phyloP scores from a whole-genome alignment of 768 basidiomycete genomes.

The Tephrocybe sp. region DNA sequence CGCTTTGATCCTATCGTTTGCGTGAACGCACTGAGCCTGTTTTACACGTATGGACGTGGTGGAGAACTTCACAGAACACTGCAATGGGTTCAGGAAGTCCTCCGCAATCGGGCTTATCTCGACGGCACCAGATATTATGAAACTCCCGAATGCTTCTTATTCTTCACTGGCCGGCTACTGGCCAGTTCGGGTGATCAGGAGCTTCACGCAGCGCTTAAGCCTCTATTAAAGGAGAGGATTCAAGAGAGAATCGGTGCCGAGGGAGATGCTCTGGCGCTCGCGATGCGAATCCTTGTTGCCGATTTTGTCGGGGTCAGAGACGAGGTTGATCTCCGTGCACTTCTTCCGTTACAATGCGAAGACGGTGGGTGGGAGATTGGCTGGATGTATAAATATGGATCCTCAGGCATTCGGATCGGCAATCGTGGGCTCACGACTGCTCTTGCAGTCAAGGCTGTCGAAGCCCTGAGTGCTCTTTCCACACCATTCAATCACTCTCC shows the following conservation, averaged over 20 bases:
- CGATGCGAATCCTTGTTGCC: conserved; percentile 52
- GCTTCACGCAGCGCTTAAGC: conserved; percentile 34
- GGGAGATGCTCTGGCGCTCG: conserved; percentile 53
- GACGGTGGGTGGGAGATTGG: conserved; percentile 57
- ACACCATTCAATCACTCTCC: conserved; percentile 9
- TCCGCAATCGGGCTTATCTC: conserved; percentile 50
- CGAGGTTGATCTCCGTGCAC: conserved; percentile 40
- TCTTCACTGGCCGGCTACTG: conserved; percentile 47
- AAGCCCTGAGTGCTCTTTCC: conserved; percentile 20
- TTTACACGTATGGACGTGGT: conserved; percentile 48
- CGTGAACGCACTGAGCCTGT: conserved; percentile 47
- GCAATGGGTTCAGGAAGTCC: conserved; percentile 48
- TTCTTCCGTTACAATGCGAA: conserved; percentile 46
- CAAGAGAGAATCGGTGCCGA: conserved; percentile 47
- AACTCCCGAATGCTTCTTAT: conserved; percentile 51
- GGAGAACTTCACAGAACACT: conserved; percentile 41
- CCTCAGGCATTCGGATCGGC: conserved; percentile 44
- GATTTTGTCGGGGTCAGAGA: conserved; percentile 37
- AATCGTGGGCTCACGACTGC: conserved; percentile 57
- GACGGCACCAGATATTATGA: conserved; percentile 56
- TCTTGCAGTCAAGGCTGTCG: conserved; percentile 49
- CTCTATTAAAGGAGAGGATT: conserved; percentile 42
- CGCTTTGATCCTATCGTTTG: conserved; percentile 54
- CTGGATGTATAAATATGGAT: conserved; percentile 57
- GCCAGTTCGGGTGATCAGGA: conserved; percentile 29